Percentiles rank a stretch among this genome's conserved stretches.
Conservation (phyloP, 2,329 filamentous ascomycete species). For the Colletotrichum costaricense region DNA sequence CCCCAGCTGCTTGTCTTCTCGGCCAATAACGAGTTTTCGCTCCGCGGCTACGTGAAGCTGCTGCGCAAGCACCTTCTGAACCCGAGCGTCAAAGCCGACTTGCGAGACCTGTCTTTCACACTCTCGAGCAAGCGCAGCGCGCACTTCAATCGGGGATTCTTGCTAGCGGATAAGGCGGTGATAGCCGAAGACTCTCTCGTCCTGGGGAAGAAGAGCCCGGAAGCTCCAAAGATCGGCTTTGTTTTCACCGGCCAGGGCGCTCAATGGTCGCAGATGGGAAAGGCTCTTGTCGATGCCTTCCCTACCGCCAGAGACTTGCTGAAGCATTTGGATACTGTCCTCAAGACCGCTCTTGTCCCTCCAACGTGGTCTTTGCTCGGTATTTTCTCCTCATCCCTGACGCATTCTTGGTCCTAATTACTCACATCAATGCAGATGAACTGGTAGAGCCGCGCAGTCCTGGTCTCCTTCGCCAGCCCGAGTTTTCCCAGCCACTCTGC, state of each 20-base stretch:
- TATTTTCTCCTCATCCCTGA: too few relatives aligned
- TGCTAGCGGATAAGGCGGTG: conserved; percentile 21
- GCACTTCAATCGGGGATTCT: conserved; percentile 39
- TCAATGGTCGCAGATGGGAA: conserved; percentile 56
- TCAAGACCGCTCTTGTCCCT: conserved; percentile 17
- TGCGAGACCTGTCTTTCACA: conserved; percentile 44
- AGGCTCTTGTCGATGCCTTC: conserved; percentile 27
- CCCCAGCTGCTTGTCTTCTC: conserved; percentile 36
- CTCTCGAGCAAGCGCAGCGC: conserved; percentile 39
- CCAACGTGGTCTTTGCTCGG: conserved; percentile 39
- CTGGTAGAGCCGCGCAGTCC: conserved; percentile 40
- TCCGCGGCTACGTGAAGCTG: background rate
- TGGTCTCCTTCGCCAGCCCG: conserved; percentile 31
- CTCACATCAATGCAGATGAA: conserved; percentile 22
- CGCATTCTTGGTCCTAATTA: too few relatives aligned
- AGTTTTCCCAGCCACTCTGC: conserved; percentile 51
- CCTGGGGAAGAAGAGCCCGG: conserved; percentile 17
- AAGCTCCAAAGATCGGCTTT: conserved; percentile 13
- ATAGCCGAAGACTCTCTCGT: background rate
- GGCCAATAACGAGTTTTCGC: background rate
- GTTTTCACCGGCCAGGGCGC: conserved; percentile 60
- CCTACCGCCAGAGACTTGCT: background rate
- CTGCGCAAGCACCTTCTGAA: conserved; percentile 35
- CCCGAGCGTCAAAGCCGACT: conserved; percentile 37
- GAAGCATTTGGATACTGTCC: background rate